These are phyloP conservation scores for Puccinia horiana DNA, from an alignment of 1,284 basidiomycete genomes.

Conservation along the genomic window DNA sequence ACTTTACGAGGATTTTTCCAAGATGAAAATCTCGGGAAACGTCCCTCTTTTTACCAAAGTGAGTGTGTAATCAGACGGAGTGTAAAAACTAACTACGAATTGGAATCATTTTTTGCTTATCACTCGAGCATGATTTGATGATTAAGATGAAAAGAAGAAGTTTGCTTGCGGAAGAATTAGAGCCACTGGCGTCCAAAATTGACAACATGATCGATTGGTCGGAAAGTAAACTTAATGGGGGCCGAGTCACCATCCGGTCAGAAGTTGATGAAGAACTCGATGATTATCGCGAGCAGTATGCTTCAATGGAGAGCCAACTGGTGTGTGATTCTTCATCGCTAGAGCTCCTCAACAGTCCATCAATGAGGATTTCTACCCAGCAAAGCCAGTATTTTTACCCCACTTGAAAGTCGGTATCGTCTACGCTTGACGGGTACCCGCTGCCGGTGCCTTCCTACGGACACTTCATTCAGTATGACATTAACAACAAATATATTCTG, in stretches of 20 bases:
- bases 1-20: slow-evolving; percentile 22
- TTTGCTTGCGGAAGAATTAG: slow-evolving; percentile 16
- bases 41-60: slow-evolving; percentile 25
- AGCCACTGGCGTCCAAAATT: slow-evolving; percentile 27
- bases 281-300: slow-evolving; percentile 37
- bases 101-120: background rate
- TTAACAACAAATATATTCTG: background rate
- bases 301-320: slow-evolving; percentile 34
- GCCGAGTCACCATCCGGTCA: slow-evolving; percentile 18
- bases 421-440: background rate
- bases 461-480: background rate
- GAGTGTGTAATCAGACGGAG: background rate
- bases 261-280: slow-evolving; percentile 46
- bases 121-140: background rate
- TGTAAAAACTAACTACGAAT: background rate
- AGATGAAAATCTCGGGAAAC: background rate
- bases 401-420: background rate
- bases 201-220: slow-evolving; percentile 41
- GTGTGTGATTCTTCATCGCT: slow-evolving; percentile 5
- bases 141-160: background rate
- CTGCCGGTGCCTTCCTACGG: background rate
- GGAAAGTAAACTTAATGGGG: slow-evolving; percentile 44
- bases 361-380: background rate
- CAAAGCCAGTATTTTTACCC: background rate
- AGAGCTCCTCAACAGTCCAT: background rate